Conservation (phyloP, 768 basidiomycete genomes). For the Termitomyces sp. region DNA sequence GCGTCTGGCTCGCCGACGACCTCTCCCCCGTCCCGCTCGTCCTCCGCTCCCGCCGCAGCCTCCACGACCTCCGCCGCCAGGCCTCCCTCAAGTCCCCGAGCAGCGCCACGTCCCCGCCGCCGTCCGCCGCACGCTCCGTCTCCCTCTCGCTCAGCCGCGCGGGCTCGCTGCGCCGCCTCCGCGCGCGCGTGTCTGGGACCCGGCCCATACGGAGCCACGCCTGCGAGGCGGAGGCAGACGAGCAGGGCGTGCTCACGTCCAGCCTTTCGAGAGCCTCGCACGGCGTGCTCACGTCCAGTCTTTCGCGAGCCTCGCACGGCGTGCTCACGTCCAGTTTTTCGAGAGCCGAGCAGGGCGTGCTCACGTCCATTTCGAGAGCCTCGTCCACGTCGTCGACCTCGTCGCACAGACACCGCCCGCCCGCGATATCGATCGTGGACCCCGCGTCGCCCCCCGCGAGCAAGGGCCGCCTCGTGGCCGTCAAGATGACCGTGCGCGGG, state of each 20-base stretch:
- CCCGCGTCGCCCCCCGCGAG: not conserved
- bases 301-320: constrained; percentile 6
- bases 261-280: constrained; percentile 12
- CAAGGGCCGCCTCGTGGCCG: constrained; percentile 30
- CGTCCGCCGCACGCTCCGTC: not conserved
- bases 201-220: constrained; percentile 8
- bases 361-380: constrained; percentile 7
- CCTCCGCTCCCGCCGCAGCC: constrained; percentile 32
- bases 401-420: not conserved
- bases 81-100: constrained; percentile 11
- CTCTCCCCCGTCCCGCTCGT: constrained; percentile 40
- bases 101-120: constrained; percentile 2
- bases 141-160: constrained; percentile 2
- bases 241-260: not conserved
- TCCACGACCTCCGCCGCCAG: constrained; percentile 31
- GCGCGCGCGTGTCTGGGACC: constrained; percentile 7
- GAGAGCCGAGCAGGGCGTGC: not conserved
- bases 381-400: constrained; percentile 11
- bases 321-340: constrained; percentile 4
- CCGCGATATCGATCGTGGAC: constrained; percentile 6
- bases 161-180: constrained; percentile 9
- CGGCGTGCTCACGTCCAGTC: not conserved
- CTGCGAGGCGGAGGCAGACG: not conserved
- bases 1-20: constrained; percentile 69
- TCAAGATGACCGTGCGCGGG: constrained; percentile 40